Evolutionary conservation across 805 yeast genomes (phyloP), one percentile per base, ranked within the genome.

Genomic region (Ogataea glucozyma): DNA sequence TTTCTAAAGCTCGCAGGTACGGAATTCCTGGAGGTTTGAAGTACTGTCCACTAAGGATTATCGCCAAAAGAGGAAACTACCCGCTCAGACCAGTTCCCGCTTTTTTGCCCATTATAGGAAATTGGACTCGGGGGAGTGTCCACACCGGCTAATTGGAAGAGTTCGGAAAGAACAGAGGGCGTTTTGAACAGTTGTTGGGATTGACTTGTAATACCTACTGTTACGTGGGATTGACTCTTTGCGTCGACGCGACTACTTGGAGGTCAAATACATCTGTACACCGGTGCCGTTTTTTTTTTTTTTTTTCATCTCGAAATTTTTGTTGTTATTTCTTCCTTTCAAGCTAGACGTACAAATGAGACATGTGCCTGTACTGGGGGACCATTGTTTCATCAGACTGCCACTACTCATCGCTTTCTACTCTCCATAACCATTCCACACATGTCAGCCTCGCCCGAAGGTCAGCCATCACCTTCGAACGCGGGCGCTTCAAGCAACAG

Each of bases 391-490:
- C n/a, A n/a, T n/a, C n/a, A n/a, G n/a, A n/a, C 27, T 24, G 27
- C n/a, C 27, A 6, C 12, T 11, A n/a, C n/a, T 24, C 12, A 4
- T 10, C 12, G n/a, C 4, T 6, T 14, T 24, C 9, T 17, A 4
- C 8, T 31, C 26, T 26, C 23, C 10, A 3, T 19, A 24, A 7
- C n/a, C 24, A 9, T 17, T 11, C 17, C 17, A 26, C 6, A 6
- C 27, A 47, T 47, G 51, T 47, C 51, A 12, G 38, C 38, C 16
- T 47, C 51, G 6, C 51, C 51, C 8, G 50, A 46, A 23, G 42
- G 14, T 32, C 45, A 19, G 27, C n/a, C 33, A 9, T 13, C 38
- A 13, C 43, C 38, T 11, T 22, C 37, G 4, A 40, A 19, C 41
- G 42, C 33, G 48, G 42, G 22, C 41, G 18, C 32, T 9, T 11